These are phyloP conservation scores for Trichoderma erinaceum DNA, from an alignment of 495 filamentous ascomycete genomes.

Conservation along the genomic window DNA sequence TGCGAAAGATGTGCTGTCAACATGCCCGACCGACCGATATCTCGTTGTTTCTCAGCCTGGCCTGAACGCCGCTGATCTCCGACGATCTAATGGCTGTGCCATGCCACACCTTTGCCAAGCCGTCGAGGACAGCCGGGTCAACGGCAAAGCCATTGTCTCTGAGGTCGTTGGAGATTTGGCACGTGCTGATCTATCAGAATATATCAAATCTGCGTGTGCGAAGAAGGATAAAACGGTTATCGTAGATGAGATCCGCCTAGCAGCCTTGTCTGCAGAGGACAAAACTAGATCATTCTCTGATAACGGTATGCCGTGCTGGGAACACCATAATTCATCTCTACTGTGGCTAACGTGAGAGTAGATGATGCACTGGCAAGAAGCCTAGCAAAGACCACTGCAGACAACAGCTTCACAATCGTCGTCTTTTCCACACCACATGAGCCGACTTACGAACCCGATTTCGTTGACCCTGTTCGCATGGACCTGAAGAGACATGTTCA, in stretches of 20 bases:
- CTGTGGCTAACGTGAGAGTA: constrained; percentile 16
- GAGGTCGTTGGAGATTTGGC: constrained; percentile 61
- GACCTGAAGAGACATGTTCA: constrained; percentile 42
- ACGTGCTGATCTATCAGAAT: constrained; percentile 29
- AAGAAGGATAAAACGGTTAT: constrained; percentile 34
- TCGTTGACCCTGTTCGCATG: constrained; percentile 36
- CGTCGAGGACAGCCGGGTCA: constrained; percentile 20
- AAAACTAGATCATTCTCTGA: constrained; percentile 51
- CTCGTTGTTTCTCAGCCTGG: constrained; percentile 76
- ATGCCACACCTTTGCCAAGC: constrained; percentile 30
- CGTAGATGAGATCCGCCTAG: constrained; percentile 45
- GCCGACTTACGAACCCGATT: constrained; percentile 42
- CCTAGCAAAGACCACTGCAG: constrained; percentile 28
- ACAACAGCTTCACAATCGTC: constrained; percentile 44
- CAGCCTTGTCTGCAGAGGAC: constrained; percentile 40
- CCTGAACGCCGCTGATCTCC: constrained; percentile 60
- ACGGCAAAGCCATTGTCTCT: constrained; percentile 38
- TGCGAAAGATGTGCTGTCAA: constrained; percentile 45
- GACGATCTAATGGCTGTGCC: constrained; percentile 29
- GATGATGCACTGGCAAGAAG: constrained; percentile 36
- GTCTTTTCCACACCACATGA: constrained; percentile 35
- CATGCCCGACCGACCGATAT: constrained; percentile 73
- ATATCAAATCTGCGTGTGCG: constrained; percentile 28
- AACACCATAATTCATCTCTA: background rate
- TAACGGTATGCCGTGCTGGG: constrained; percentile 47